These are phyloP conservation scores for Obba rivulosa DNA, from an alignment of 768 basidiomycete species.

Conservation along the genomic window DNA sequence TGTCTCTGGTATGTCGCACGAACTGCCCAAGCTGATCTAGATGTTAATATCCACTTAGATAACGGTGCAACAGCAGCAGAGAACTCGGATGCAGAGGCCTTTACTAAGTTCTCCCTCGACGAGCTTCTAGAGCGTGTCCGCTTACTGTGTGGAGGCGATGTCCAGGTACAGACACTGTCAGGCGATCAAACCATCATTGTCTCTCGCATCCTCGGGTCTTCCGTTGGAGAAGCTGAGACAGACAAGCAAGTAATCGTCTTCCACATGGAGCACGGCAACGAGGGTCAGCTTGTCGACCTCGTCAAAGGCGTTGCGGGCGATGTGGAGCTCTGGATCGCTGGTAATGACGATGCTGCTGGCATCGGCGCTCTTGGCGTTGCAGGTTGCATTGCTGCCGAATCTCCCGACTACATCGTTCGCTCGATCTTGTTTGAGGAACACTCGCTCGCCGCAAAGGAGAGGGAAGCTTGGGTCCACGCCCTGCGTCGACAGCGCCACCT, in stretches of 20 bases:
- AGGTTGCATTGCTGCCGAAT: constrained; percentile 25
- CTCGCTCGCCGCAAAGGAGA: constrained; percentile 16
- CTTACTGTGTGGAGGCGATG: neutral
- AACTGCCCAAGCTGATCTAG: neutral
- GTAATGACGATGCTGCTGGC: constrained; percentile 25
- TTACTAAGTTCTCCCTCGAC: neutral
- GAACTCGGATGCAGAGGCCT: neutral
- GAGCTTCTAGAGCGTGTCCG: neutral
- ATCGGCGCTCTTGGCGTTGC: constrained; percentile 26
- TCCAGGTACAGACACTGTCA: neutral
- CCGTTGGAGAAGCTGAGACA: neutral
- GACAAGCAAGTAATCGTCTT: constrained; percentile 23
- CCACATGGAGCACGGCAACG: constrained; percentile 20
- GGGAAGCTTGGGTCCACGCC: constrained; percentile 19
- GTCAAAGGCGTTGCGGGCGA: constrained; percentile 20
- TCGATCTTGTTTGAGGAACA: constrained; percentile 27
- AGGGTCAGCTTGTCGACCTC: constrained; percentile 24
- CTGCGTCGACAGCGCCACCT: constrained; percentile 22
- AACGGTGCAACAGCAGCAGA: neutral
- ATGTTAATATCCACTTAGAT: neutral
- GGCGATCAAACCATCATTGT: constrained; percentile 1
- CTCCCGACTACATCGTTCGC: constrained; percentile 23
- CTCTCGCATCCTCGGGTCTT: neutral
- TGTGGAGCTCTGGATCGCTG: constrained; percentile 24
- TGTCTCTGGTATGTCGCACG: constrained; percentile 11